Evolutionary conservation across 768 basidiomycete genomes (phyloP).

Genomic region (Xerocomus potaroensis): DNA sequence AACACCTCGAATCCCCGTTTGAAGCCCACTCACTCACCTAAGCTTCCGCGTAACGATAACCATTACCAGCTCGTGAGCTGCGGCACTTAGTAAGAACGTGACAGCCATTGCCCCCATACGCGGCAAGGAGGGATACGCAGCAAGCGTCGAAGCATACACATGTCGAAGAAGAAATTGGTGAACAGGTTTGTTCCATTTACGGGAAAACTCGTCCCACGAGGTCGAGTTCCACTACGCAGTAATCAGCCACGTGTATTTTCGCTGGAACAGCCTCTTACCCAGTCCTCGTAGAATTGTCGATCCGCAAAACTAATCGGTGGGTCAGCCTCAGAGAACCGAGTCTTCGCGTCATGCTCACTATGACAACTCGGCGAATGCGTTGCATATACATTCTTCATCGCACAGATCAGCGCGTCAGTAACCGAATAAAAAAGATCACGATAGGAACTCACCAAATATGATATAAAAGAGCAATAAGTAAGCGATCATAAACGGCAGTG

Average conservation of each 20-base stretch:
- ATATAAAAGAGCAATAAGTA: constrained; percentile 86
- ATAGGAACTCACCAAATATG: constrained; percentile 57
- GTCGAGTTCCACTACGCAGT: constrained; percentile 85
- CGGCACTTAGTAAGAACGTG: constrained; percentile 89
- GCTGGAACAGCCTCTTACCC: constrained; percentile 47
- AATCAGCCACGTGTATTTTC: neutral
- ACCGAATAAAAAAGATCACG: neutral
- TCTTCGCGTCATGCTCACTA: constrained; percentile 45
- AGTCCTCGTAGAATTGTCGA: constrained; percentile 95
- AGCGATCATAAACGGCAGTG: constrained; percentile 90
- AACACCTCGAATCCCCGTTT: neutral
- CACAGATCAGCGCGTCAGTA: constrained; percentile 1
- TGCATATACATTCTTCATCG: constrained; percentile 85
- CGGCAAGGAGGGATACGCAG: constrained; percentile 64
- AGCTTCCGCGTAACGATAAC: constrained; percentile 91
- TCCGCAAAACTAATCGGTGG: constrained; percentile 75
- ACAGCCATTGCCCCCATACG: constrained; percentile 81
- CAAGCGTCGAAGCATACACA: constrained; percentile 88
- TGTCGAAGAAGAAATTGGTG: constrained; percentile 91
- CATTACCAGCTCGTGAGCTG: constrained; percentile 95
- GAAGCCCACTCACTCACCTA: constrained; percentile 43
- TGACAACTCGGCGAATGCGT: constrained; percentile 90
- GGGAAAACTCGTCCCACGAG: constrained; percentile 94
- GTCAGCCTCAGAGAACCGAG: constrained; percentile 2
- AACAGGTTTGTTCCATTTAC: constrained; percentile 98